Percentiles rank a stretch among this genome's conserved stretches.
Conservation (phyloP, 768 basidiomycete genomes). For the Mycena amicta region DNA sequence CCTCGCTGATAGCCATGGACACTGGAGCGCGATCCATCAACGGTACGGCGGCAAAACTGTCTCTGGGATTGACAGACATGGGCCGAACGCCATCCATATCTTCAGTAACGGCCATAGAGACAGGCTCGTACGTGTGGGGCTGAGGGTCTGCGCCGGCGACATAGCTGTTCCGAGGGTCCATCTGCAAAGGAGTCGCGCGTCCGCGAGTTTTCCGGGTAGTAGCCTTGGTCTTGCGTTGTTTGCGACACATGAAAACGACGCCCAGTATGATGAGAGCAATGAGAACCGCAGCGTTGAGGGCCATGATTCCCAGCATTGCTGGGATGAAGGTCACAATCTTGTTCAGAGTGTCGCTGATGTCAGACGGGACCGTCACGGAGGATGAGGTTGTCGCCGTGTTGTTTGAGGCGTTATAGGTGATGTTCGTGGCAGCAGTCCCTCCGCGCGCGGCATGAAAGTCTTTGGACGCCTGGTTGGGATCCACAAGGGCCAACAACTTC, state of each 20-base stretch:
- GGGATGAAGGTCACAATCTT: conserved; percentile 69
- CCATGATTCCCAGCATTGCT: conserved; percentile 74
- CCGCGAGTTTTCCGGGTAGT: conserved; percentile 39
- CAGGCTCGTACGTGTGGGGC: conserved; percentile 67
- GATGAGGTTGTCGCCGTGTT: conserved; percentile 39
- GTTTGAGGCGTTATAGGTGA: conserved; percentile 64
- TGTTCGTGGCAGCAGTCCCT: conserved; percentile 62
- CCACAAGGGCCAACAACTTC: conserved; percentile 68
- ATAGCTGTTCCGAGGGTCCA: conserved; percentile 49
- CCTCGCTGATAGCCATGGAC: conserved; percentile 22
- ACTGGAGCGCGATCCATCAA: conserved; percentile 19
- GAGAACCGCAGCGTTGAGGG: conserved; percentile 74
- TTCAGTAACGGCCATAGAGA: conserved; percentile 67
- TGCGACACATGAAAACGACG: conserved; percentile 55
- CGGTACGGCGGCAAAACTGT: conserved; percentile 20
- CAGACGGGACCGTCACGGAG: conserved; percentile 57
- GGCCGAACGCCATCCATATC: conserved; percentile 30
- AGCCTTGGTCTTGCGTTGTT: conserved; percentile 37
- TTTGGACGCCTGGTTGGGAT: conserved; percentile 68
- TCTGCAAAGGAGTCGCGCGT: conserved; percentile 59
- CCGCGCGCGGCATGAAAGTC: conserved; percentile 75
- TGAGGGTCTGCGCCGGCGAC: conserved; percentile 34
- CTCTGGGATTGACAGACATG: conserved; percentile 22
- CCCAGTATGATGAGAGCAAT: conserved; percentile 58
- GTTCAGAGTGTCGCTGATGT: conserved; percentile 61